Evolutionary conservation across 768 basidiomycete species (phyloP).

Genomic region (Mycena leptocephala): DNA sequence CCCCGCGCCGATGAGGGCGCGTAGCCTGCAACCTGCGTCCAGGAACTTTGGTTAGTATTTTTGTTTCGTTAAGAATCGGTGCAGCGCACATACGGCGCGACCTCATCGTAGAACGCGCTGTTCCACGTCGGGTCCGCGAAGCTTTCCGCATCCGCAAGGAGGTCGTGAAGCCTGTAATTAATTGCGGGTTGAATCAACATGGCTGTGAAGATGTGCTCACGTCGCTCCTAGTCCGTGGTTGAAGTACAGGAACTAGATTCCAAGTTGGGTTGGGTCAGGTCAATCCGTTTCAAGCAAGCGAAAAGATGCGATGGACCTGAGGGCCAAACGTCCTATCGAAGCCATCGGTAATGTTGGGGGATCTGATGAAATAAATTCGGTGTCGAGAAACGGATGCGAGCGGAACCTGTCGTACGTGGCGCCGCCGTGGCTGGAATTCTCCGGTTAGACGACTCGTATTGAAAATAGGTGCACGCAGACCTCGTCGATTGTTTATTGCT

Average conservation of each 20-base stretch:
- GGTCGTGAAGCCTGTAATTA: constrained; percentile 14
- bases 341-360: constrained; percentile 45
- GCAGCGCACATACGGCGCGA: constrained; percentile 43
- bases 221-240: constrained; percentile 24
- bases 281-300: neutral
- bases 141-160: constrained; percentile 43
- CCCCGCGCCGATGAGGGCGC: too few species aligned
- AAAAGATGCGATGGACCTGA: neutral
- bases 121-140: constrained; percentile 45
- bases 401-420: constrained; percentile 13
- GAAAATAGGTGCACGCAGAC: too few species aligned
- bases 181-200: neutral
- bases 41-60: too few species aligned
- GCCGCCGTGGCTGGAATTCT: constrained; percentile 30
- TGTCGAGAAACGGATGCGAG: neutral
- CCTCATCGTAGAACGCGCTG: constrained; percentile 44
- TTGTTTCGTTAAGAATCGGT: too few species aligned
- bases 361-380: neutral
- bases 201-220: neutral
- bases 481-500: constrained; percentile 35
- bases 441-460: neutral
- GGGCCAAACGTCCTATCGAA: constrained; percentile 49
- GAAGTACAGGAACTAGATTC: constrained; percentile 36
- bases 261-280: neutral
- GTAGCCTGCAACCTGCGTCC: too few species aligned